phyloP scores from a whole-genome alignment of 1,139 yeast species.

The Saccharomyces pastorianus region DNA sequence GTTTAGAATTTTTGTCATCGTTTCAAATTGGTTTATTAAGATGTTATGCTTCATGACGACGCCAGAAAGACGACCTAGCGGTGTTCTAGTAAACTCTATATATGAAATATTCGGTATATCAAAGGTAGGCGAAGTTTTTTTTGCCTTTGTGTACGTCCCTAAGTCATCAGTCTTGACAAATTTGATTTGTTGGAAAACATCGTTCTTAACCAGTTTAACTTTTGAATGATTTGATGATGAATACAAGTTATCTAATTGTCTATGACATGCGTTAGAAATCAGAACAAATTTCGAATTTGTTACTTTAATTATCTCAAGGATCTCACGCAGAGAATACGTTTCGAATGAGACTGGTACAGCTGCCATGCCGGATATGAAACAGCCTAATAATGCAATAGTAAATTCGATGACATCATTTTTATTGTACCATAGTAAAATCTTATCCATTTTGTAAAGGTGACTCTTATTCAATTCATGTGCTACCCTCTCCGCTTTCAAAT shows the following conservation, averaged over 20 bases:
- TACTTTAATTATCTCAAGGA: constrained; percentile 59
- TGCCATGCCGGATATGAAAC: constrained; percentile 87
- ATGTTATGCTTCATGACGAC: constrained; percentile 89
- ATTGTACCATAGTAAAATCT: constrained; percentile 77
- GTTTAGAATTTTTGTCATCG: constrained; percentile 59
- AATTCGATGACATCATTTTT: constrained; percentile 81
- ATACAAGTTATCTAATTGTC: constrained; percentile 56
- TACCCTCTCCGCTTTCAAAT: constrained; percentile 73
- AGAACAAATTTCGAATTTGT: constrained; percentile 75
- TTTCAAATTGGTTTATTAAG: constrained; percentile 78
- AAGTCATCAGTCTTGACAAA: constrained; percentile 87
- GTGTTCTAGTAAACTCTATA: constrained; percentile 84
- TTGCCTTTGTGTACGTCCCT: constrained; percentile 58
- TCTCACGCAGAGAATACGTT: constrained; percentile 54
- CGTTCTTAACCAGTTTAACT: constrained; percentile 47
- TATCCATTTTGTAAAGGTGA: constrained; percentile 67
- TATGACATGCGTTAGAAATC: constrained; percentile 71
- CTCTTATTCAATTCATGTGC: constrained; percentile 81
- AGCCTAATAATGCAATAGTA: constrained; percentile 78
- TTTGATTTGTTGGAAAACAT: constrained; percentile 35
- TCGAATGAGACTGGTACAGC: constrained; percentile 89
- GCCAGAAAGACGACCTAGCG: constrained; percentile 87
- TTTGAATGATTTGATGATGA: constrained; percentile 34
- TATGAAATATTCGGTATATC: constrained; percentile 79
- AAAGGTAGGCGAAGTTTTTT: constrained; percentile 54